Conservation (phyloP, 106 monocot genomes). For the Gastrodia elata region DNA sequence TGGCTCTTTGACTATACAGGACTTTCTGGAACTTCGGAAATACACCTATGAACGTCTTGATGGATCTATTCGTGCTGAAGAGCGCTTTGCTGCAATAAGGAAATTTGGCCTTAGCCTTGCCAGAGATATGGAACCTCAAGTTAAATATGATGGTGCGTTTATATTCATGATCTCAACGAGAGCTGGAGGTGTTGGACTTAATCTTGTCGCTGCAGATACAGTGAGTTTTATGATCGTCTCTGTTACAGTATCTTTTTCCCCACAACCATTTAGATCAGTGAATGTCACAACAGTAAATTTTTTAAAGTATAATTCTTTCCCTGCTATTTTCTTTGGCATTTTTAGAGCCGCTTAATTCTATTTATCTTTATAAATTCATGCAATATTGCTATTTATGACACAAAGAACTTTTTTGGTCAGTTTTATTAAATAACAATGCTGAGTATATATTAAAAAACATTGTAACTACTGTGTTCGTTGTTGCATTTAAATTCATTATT, state of each 20-base stretch:
- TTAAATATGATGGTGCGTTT: conserved; percentile 51
- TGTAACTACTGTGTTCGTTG: background rate
- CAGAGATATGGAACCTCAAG: conserved; percentile 14
- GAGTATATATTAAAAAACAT: background rate
- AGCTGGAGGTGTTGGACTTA: conserved; percentile 98
- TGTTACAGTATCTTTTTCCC: background rate
- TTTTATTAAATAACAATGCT: background rate
- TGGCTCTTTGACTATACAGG: conserved; percentile 24
- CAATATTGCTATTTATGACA: background rate
- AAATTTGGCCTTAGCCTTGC: conserved; percentile 45
- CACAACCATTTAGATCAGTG: background rate
- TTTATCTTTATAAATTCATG: background rate
- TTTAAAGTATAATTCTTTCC: background rate
- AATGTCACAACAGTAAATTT: background rate
- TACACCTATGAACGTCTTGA: conserved; percentile 95
- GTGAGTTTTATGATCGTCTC: conserved; percentile 31
- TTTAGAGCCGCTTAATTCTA: background rate
- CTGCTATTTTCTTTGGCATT: background rate
- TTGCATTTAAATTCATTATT: conserved; percentile 1
- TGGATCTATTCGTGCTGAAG: conserved; percentile 98
- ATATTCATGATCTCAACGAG: conserved; percentile 95
- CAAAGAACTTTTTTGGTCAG: background rate
- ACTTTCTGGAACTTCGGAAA: conserved; percentile 81
- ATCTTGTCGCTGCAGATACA: conserved; percentile 96
- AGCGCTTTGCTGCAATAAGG: conserved; percentile 97